These are phyloP conservation scores for Tolypocladium inflatum DNA, from an alignment of 2,329 filamentous ascomycete species.

Conservation along the genomic window DNA sequence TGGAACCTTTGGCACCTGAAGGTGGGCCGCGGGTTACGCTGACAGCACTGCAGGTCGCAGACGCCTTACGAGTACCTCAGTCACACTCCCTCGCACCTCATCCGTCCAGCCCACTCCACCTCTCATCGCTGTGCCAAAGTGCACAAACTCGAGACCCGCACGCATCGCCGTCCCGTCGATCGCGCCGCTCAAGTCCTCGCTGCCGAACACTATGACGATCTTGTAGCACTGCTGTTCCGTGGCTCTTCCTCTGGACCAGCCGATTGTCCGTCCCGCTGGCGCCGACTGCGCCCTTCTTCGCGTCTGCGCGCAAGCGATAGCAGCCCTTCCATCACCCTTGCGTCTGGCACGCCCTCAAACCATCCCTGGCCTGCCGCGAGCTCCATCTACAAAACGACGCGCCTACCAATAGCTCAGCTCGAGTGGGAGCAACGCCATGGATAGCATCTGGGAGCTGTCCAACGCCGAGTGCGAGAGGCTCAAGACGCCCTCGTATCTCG, in stretches of 20 bases:
- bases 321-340: neutral
- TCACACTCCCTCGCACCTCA: neutral
- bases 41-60: neutral
- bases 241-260: neutral
- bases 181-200: neutral
- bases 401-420: neutral
- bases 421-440: neutral
- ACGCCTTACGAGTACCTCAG: neutral
- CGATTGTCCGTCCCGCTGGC: neutral
- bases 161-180: neutral
- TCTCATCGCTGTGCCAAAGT: neutral
- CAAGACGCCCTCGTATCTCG: constrained; percentile 41
- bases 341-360: neutral
- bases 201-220: neutral
- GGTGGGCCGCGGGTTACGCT: neutral
- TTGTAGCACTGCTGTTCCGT: neutral
- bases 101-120: neutral
- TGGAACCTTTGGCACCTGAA: neutral
- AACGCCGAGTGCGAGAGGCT: constrained; percentile 36
- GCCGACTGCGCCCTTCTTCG: neutral
- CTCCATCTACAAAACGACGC: neutral
- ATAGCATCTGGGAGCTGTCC: neutral
- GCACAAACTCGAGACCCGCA: neutral
- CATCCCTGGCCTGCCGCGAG: neutral
- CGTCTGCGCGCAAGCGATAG: neutral